Base-by-base conservation (phyloP, 331 rosid genomes). In the Pyracantha coccinea region DNA sequence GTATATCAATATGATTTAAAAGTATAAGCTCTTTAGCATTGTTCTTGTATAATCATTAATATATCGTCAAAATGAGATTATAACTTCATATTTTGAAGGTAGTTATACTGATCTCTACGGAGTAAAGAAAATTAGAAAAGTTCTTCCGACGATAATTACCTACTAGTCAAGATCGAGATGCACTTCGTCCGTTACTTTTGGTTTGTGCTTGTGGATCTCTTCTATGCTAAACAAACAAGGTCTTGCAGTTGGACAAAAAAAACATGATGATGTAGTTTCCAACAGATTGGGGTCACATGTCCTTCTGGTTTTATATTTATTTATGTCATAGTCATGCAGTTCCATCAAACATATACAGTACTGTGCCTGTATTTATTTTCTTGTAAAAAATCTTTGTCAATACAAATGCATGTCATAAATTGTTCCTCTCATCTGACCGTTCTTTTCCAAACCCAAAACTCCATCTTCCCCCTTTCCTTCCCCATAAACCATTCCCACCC, bases 261-360 rank as follows among this genome's bases (percentile, higher is more conserved):
- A 72, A 72, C 75, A 85, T 66, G 75, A 77, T 47, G 78, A 78
- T 64, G 77, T 60, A 68, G 76, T 61, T 79, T 76, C 91, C 90
- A 90, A 80, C 86, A 83, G 13, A 24, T 27, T 12, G 87, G 91
- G 45, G 84, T 93, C 90, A 33, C 75, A 3, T 83, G 91, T 86
- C 77, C 4, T 75, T 66, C 64, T 19, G 15, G 17, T 21, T 21
- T 28, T 8, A 21, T 20, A 27, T 29, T 32, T 61, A 71, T 69
- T 70, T 75, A 78, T 75, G 72, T 78, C 66, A 21, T 60, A 67
- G 75, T 77, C 85, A 50, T 16, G 38, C 72, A 55, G 63, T 78
- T 53, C 20, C 65, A 70, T 64, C 74, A 71, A 75, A 35, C 41
- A 35, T 35, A 35, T 8, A 35, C 41, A 35, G 12, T 35, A 35